Percentiles rank a stretch among this genome's conserved stretches.
These are phyloP conservation scores for Echites panduratus DNA, from an alignment of 257 asterid species.

Conservation along the genomic window DNA sequence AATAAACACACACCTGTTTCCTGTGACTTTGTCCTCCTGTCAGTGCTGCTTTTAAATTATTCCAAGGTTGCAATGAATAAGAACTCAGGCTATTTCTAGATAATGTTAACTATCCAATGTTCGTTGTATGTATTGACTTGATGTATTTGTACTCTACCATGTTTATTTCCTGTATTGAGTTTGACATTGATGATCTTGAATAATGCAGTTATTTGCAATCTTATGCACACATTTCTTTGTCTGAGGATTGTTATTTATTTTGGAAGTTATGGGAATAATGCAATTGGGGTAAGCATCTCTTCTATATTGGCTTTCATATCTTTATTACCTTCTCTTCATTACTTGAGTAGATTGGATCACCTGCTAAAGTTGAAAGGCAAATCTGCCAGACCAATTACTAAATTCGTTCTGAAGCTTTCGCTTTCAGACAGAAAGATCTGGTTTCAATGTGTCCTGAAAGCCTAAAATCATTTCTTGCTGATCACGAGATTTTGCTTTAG, in stretches of 20 bases:
- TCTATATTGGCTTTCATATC: background rate
- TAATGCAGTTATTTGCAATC: background rate
- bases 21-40: background rate
- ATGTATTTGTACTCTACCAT: background rate
- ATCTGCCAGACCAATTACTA: background rate
- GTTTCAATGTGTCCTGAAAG: background rate
- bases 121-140: background rate
- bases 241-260: background rate
- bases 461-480: background rate
- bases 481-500: background rate
- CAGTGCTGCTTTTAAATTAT: background rate
- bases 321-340: background rate
- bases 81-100: background rate
- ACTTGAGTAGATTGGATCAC: background rate
- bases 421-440: constrained; percentile 1
- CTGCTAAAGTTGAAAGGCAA: background rate
- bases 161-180: background rate
- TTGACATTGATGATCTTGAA: constrained; percentile 2
- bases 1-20: background rate
- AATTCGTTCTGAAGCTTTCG: background rate
- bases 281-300: background rate
- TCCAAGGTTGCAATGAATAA: background rate
- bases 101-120: background rate
- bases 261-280: background rate
- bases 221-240: background rate